phyloP scores from a whole-genome alignment of 768 basidiomycete species.

The Agrocybe praecox region DNA sequence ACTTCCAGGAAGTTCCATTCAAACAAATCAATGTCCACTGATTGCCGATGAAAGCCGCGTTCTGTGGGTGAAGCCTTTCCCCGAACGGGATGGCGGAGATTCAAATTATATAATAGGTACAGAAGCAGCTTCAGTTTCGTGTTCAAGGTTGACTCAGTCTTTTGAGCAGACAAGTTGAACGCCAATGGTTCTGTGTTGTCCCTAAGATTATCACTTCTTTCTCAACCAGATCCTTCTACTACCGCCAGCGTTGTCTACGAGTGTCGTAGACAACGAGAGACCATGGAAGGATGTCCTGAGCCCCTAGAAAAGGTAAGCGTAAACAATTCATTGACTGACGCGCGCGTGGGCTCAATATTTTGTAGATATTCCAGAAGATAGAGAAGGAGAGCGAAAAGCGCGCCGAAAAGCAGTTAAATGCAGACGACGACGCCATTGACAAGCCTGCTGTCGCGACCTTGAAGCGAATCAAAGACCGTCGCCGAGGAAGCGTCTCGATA shows the following conservation, averaged over 20 bases:
- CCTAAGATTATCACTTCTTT: neutral
- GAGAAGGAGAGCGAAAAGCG: slow-evolving; percentile 59
- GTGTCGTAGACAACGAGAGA: neutral
- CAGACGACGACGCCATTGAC: slow-evolving; percentile 10
- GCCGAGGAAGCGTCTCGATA: slow-evolving; percentile 57
- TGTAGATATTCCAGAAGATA: slow-evolving; percentile 59
- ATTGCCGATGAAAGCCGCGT: neutral
- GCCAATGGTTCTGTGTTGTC: neutral
- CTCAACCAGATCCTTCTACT: neutral
- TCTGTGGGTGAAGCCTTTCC: neutral
- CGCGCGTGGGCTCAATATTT: neutral
- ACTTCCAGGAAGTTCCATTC: neutral
- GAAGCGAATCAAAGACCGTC: slow-evolving; percentile 35
- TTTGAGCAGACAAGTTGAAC: neutral
- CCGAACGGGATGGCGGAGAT: neutral
- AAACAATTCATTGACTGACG: neutral
- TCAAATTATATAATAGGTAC: neutral
- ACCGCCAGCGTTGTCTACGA: neutral
- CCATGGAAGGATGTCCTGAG: slow-evolving; percentile 27
- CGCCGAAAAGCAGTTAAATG: slow-evolving; percentile 36
- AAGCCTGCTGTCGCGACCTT: slow-evolving; percentile 19
- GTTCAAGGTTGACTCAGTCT: neutral
- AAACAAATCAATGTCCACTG: neutral
- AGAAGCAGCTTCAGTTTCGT: neutral
- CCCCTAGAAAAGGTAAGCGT: slow-evolving; percentile 32